Conservation (phyloP, 371 early-diverging fungal species). For the Actinomucor elegans region DNA sequence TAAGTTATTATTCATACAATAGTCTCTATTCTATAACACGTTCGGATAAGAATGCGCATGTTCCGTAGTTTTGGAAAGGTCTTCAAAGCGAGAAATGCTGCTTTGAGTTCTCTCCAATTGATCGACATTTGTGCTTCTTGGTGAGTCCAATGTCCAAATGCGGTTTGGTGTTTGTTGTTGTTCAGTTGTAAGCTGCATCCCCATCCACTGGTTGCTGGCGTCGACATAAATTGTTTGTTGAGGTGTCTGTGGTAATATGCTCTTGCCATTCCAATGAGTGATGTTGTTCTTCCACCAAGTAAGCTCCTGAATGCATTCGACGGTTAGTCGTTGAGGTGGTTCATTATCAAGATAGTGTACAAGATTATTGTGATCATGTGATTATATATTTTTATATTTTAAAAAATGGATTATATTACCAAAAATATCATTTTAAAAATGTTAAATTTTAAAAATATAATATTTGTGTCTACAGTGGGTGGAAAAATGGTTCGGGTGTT, state of each 20-base stretch:
- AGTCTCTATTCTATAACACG: too few species aligned
- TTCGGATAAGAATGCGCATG: conserved; percentile 18
- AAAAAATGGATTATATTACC: too few species aligned
- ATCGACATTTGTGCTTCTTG: conserved; percentile 15
- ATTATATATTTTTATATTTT: too few species aligned
- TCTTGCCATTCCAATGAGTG: conserved; percentile 6
- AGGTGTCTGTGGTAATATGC: conserved; percentile 4
- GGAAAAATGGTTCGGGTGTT: too few species aligned
- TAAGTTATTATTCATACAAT: too few species aligned
- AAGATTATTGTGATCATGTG: too few species aligned
- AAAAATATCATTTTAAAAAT: too few species aligned
- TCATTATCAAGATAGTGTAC: too few species aligned
- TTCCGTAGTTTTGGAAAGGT: neutral
- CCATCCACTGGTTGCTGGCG: conserved; percentile 20
- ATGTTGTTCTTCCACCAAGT: conserved; percentile 9
- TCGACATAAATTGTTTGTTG: conserved; percentile 9
- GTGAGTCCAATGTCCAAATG: conserved; percentile 16
- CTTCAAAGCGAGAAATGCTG: neutral
- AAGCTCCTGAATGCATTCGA: conserved; percentile 7
- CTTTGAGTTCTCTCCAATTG: conserved; percentile 23
- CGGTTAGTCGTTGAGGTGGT: neutral
- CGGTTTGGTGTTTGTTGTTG: neutral
- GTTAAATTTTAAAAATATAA: too few species aligned
- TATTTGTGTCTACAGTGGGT: too few species aligned
- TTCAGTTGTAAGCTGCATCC: conserved; percentile 9